These are phyloP conservation scores for Penicillium dipodomyicola DNA, from an alignment of 495 filamentous ascomycete genomes.

Conservation along the genomic window DNA sequence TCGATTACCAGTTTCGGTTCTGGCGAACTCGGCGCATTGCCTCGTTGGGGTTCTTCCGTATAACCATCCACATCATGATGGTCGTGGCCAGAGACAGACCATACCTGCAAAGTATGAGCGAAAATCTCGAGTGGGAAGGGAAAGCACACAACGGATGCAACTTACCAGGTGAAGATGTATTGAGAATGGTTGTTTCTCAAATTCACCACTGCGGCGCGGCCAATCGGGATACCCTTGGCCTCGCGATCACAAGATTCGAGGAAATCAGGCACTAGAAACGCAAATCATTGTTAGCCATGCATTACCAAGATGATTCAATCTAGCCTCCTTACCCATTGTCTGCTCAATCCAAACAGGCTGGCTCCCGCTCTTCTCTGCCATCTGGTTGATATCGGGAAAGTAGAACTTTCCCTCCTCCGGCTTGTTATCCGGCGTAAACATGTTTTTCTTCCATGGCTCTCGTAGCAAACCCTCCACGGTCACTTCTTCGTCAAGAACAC, in stretches of 20 bases:
- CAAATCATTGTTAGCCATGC: slow-evolving; percentile 20
- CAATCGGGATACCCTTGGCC: slow-evolving; percentile 85
- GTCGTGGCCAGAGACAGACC: slow-evolving; percentile 81
- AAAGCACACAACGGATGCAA: slow-evolving; percentile 5
- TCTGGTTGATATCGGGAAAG: slow-evolving; percentile 90
- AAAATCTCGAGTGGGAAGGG: background rate
- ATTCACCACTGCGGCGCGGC: slow-evolving; percentile 86
- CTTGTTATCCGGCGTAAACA: slow-evolving; percentile 89
- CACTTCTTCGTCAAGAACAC: slow-evolving; percentile 64
- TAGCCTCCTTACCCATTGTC: slow-evolving; percentile 71
- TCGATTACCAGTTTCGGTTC: slow-evolving; percentile 71
- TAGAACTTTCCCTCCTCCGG: slow-evolving; percentile 84
- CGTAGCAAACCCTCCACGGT: slow-evolving; percentile 79
- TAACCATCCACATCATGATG: slow-evolving; percentile 92
- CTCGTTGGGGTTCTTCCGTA: slow-evolving; percentile 77
- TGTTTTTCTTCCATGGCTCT: slow-evolving; percentile 93
- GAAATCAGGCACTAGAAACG: slow-evolving; percentile 66
- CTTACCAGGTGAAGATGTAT: slow-evolving; percentile 98
- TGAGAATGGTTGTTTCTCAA: slow-evolving; percentile 94
- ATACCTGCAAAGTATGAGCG: slow-evolving; percentile 62
- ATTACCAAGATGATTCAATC: background rate
- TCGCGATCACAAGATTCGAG: slow-evolving; percentile 67
- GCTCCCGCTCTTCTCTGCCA: slow-evolving; percentile 81
- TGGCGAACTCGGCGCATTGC: slow-evolving; percentile 71
- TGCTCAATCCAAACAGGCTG: slow-evolving; percentile 94